Conservation (phyloP, 2,329 filamentous ascomycete genomes). For the Colletotrichum kahawae region DNA sequence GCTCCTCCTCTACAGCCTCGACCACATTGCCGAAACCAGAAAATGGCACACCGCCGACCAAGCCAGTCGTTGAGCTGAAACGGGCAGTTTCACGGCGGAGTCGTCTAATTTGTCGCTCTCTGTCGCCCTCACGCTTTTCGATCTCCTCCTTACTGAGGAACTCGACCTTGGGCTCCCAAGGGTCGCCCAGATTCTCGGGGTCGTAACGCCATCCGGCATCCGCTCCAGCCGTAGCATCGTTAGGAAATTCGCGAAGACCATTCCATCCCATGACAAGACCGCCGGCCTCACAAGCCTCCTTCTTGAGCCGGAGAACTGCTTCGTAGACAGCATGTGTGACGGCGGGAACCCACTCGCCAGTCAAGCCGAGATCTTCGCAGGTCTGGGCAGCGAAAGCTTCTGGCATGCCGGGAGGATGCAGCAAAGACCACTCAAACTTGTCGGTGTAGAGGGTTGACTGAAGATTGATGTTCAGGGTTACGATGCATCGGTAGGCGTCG, state of each 20-base stretch:
- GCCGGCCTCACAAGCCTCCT: constrained; percentile 93
- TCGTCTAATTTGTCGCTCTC: constrained; percentile 87
- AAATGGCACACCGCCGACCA: constrained; percentile 76
- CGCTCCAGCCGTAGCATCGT: constrained; percentile 81
- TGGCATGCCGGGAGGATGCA: constrained; percentile 89
- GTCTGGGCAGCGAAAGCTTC: constrained; percentile 93
- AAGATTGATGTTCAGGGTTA: constrained; percentile 89
- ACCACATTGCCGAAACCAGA: constrained; percentile 55
- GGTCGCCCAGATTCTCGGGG: constrained; percentile 82
- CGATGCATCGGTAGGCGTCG: constrained; percentile 92
- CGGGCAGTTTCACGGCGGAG: constrained; percentile 89
- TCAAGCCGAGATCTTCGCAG: constrained; percentile 87
- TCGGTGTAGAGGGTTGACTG: constrained; percentile 93
- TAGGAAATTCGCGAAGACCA: constrained; percentile 74
- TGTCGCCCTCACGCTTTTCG: constrained; percentile 92
- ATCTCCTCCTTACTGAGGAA: constrained; percentile 92
- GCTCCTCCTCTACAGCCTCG: constrained; percentile 67
- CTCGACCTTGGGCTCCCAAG: constrained; percentile 86
- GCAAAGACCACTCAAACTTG: constrained; percentile 96
- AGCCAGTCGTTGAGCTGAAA: constrained; percentile 85
- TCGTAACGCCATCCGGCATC: constrained; percentile 97
- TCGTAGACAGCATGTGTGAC: constrained; percentile 98
- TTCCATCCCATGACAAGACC: constrained; percentile 80
- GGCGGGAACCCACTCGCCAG: constrained; percentile 91
- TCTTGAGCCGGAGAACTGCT: constrained; percentile 88